Base-by-base conservation (phyloP, 1,284 basidiomycete genomes). In the Exobasidium cylindrosporum region DNA sequence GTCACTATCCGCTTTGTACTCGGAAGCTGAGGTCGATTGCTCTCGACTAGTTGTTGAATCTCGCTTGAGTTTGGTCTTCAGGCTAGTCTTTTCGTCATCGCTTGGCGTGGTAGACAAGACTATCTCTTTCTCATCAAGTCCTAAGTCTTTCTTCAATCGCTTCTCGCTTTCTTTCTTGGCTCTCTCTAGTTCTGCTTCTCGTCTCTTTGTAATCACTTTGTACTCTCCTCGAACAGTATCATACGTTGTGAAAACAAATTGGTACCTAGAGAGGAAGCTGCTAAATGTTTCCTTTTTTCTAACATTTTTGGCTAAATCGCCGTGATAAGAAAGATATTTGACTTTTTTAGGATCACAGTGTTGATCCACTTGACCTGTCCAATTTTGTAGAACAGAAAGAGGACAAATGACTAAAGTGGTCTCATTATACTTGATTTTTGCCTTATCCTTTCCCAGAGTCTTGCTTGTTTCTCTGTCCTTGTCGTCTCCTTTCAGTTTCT, bases 241-340 rank as follows among this genome's bases (percentile, higher is more conserved):
- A 78, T 94, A 95, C 0, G 92, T 95, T 0, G 91, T 92, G 60
- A 95, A 86, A n/a, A 95, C 87, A 6, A 93, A 83, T 72, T 95
- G 92, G 72, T 86, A 87, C 62, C 84, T 82, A 21, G 10, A 7
- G 14, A 50, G 21, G 47, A 26, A 31, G 24, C 29, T 21, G 43
- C 21, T 24, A 26, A 44, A 23, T 26, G 53, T 30, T 31, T 32
- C 35, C 17, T 47, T 28, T 28, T 52, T 26, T 5, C 55, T 52
- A 14, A 95, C 80, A 31, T 89, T 84, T 40, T 84, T 81, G n/a
- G 83, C 85, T 4, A 84, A 73, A 1, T 81, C 81, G 4, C 85
- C 86, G 24, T 82, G 82, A 10, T 81, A 82, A 67, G 43, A 69
- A 66, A 54, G 66, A 66, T 60, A 89, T 86, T 68, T 93, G 91